phyloP scores from a whole-genome alignment of 345 rosid species.

The Gossypium anomalum region DNA sequence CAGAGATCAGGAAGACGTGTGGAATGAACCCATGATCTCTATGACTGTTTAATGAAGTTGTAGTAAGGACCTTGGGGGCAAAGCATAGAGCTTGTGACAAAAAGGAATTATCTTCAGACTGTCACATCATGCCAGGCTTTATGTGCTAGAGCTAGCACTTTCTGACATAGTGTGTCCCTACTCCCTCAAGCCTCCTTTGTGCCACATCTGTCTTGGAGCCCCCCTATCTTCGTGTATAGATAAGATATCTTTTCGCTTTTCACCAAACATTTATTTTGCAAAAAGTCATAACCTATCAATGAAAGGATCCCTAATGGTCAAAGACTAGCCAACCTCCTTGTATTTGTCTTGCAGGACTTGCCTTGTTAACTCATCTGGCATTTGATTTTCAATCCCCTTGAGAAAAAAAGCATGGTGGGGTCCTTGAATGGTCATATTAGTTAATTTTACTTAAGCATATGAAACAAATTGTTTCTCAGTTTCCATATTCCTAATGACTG shows the following conservation, averaged over 20 bases:
- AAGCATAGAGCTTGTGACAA: background rate
- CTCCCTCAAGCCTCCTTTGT: background rate
- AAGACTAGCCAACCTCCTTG: background rate
- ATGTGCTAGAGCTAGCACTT: background rate
- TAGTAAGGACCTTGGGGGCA: background rate
- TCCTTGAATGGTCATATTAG: background rate
- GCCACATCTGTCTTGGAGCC: background rate
- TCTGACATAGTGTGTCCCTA: background rate
- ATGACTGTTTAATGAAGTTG: background rate
- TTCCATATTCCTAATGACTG: background rate
- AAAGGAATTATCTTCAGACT: background rate
- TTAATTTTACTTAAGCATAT: background rate
- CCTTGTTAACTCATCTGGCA: background rate
- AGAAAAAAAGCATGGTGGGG: background rate
- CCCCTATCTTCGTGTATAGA: background rate
- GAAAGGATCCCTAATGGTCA: background rate
- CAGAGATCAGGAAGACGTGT: background rate
- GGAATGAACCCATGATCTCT: background rate
- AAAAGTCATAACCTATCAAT: background rate
- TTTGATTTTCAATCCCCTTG: constrained; percentile 1
- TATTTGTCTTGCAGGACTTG: background rate
- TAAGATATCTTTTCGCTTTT: background rate
- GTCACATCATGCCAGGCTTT: background rate
- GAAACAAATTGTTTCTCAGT: background rate
- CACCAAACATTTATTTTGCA: background rate